phyloP scores from a whole-genome alignment of 225 moss, liverwort and hornwort genomes.

The Bryum argenteum region DNA sequence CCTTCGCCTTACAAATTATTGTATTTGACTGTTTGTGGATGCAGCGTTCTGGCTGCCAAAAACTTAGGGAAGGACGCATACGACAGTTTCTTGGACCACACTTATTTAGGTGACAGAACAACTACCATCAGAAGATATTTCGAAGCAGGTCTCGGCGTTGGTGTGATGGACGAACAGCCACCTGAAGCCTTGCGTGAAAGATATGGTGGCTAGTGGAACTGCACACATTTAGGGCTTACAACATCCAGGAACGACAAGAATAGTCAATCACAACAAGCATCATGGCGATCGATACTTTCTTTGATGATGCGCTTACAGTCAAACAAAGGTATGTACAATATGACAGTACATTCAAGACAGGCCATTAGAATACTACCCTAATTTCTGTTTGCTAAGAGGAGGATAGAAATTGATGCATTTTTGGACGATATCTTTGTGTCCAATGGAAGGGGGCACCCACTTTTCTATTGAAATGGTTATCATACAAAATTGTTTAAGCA shows the following conservation, averaged over 20 bases:
- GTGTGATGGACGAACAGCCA: slow-evolving; percentile 72
- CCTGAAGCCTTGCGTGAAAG: slow-evolving; percentile 64
- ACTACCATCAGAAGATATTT: slow-evolving; percentile 71
- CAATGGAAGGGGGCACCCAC: no score
- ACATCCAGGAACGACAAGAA: neutral
- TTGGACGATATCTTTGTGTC: no score
- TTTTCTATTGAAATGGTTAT: slow-evolving; percentile 7
- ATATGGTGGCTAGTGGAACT: slow-evolving; percentile 70
- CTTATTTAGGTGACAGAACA: slow-evolving; percentile 73
- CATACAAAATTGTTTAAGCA: slow-evolving; percentile 15
- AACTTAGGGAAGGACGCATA: slow-evolving; percentile 65
- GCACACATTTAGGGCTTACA: neutral
- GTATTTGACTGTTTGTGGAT: neutral
- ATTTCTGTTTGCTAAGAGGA: no score
- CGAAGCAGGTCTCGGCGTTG: slow-evolving; percentile 42
- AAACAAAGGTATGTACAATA: no score
- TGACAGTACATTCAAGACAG: no score
- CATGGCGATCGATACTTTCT: no score
- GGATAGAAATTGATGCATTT: no score
- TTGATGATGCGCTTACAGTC: no score
- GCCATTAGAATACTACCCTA: no score
- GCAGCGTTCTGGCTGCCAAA: slow-evolving; percentile 82
- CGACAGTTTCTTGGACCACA: slow-evolving; percentile 84
- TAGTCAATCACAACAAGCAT: neutral
- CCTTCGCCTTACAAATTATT: neutral